Evolutionary conservation across 371 early-diverging fungal species (phyloP), one percentile per base, ranked within the genome.

Genomic region (Thermomucor indicae-seudaticae): DNA sequence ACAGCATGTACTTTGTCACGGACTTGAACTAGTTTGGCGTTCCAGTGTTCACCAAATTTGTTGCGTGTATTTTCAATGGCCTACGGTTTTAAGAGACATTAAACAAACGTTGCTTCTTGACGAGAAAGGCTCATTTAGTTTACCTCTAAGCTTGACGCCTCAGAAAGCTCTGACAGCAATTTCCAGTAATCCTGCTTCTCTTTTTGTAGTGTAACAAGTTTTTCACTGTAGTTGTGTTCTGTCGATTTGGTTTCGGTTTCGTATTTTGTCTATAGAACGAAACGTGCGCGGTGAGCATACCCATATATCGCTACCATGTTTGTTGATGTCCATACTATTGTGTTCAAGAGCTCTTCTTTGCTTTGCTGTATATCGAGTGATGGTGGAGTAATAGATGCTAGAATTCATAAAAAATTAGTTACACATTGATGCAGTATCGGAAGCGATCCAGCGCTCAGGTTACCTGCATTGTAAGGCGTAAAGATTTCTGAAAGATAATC

Each of bases 401-500:
- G 27, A 28, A 29, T 19, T 16, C 10, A 29, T 27, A 24, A 11
- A 17, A 29, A 29, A 44, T 11, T n/a, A n/a, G n/a, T n/a, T n/a
- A n/a, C n/a, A n/a, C n/a, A n/a, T n/a, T n/a, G n/a, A n/a, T n/a
- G n/a, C n/a, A n/a, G n/a, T n/a, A n/a, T n/a, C n/a, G n/a, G n/a
- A n/a, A n/a, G n/a, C 34, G 34, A 34, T 34, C 34, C 34, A 8
- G 11, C 34, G 11, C 34, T 34, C n/a, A 19, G 43, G 14, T 55
- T 69, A 80, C 84, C 65, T 25, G 75, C 74, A 34, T 72, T 78
- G 55, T 85, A 79, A 1, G 91, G 88, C 23, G 88, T 84, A 55
- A 91, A 86, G 14, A 91, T 81, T 54, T 84, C 82, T 17, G 86
- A 88, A 19, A 91, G 62, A 45, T 81, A 86, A 39, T 86, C 83